Evolutionary conservation across 306 rosid species (phyloP), one percentile per base, ranked within the genome.

Genomic region (Acacia confusa): DNA sequence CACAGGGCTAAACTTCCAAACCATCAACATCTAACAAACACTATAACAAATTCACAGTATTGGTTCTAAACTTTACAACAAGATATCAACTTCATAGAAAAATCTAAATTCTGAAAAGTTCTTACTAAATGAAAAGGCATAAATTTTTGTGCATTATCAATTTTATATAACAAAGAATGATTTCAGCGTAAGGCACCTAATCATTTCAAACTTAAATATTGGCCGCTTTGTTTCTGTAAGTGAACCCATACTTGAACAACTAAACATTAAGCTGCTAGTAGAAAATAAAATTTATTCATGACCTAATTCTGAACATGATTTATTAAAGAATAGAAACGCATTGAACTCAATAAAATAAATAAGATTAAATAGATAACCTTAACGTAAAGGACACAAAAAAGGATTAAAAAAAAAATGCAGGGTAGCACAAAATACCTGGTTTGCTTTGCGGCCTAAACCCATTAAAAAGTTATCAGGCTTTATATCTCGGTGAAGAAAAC

Each of bases 381-480:
- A 44, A n/a, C 17, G 47, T 16, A 34, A 75, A 85, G 20, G 70
- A n/a, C 48, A 36, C 7, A 6, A 36, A 36, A 36, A 36, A 36
- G 40, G 8, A 36, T 36, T 36, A 36, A 34, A 25, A 27, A 79
- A 55, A 86, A 36, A 67, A 61, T 64, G 70, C 43, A 22, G 24
- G 58, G 43, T 63, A 81, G 32, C 11, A 48, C 38, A 24, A 50
- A 24, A 77, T 92, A 95, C 99, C 98, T 95, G 99, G 87, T 95
- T 95, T 81, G 97, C 99, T 86, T 93, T 95, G 63, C 96, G 98
- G 64, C 99, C 99, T 67, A 95, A 85, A 79, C 99, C 99, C 99
- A 95, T 95, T 82, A 95, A 90, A 84, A 93, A 95, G 92, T 95
- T 95, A 84, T 95, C 99, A 55, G 99, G 99, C 93, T 95, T 95